A percentile compares a stretch with the other conserved stretches of the same genome.
phyloP scores from a whole-genome alignment of 345 rosid genomes.

The Gossypium arboreum region DNA sequence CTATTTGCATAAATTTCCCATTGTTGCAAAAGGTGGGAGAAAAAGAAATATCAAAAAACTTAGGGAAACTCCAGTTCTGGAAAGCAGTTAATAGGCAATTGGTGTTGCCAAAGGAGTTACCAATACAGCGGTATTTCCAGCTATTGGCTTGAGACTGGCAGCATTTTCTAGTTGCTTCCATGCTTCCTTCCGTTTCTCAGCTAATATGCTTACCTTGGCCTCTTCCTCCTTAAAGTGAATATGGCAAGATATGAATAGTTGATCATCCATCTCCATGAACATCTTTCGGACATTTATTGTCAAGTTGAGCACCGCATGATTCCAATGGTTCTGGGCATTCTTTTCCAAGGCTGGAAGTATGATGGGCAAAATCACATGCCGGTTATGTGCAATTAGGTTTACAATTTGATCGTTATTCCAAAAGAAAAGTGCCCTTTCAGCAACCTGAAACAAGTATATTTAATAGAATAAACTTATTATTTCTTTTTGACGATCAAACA shows the following conservation, averaged over 20 bases:
- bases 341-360: conserved; percentile 69
- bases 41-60: neutral
- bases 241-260: conserved; percentile 59
- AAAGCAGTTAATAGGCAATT: conserved; percentile 37
- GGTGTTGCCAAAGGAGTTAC: conserved; percentile 53
- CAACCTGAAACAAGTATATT: conserved; percentile 51
- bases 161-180: conserved; percentile 63
- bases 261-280: conserved; percentile 80
- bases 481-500: neutral
- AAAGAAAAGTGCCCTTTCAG: conserved; percentile 79
- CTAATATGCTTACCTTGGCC: conserved; percentile 39
- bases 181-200: conserved; percentile 54
- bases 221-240: conserved; percentile 53
- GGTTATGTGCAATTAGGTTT: conserved; percentile 61
- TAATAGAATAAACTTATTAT: neutral
- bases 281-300: conserved; percentile 61
- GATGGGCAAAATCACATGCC: conserved; percentile 60
- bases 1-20: conserved; percentile 13
- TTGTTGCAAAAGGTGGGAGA: neutral
- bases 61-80: neutral
- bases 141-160: conserved; percentile 65
- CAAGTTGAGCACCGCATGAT: conserved; percentile 69
- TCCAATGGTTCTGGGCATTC: conserved; percentile 75
- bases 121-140: conserved; percentile 59
- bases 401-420: conserved; percentile 96